Evolutionary conservation across 179 eudicot genomes (phyloP).

Genomic region (Pouteria campechiana): DNA sequence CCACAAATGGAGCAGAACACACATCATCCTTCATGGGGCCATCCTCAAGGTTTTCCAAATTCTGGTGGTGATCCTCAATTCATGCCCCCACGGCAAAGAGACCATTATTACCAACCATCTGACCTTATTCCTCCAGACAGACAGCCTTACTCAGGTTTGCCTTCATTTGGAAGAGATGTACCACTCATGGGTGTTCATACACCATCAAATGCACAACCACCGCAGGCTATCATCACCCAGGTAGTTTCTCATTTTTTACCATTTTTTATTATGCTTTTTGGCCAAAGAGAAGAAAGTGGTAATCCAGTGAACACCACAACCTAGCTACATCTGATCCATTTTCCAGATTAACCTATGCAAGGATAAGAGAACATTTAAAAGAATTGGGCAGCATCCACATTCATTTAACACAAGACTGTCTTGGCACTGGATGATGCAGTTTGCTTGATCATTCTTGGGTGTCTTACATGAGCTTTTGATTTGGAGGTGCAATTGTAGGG

Average conservation of each 20-base stretch:
- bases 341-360: no score
- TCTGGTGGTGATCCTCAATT: conserved; percentile 41
- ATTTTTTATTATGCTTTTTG: not conserved
- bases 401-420: no score
- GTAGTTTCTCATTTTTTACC: not conserved
- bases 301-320: no score
- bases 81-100: conserved; percentile 58
- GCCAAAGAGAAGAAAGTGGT: no score
- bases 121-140: conserved; percentile 46
- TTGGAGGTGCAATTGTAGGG: no score
- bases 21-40: conserved; percentile 57
- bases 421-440: no score
- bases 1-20: conserved; percentile 36
- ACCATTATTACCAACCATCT: conserved; percentile 55
- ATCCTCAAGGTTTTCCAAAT: conserved; percentile 51
- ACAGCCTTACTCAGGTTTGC: conserved; percentile 53
- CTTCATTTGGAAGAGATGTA: conserved; percentile 63
- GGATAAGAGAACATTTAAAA: no score
- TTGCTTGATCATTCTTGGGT: no score
- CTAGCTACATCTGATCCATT: no score
- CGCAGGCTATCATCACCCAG: conserved; percentile 33
- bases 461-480: no score
- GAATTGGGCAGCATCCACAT: no score
- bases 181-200: conserved; percentile 18
- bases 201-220: conserved; percentile 21